Conservation (phyloP, 1,139 yeast genomes). For the Hemisphaericaspora lyxosophila region DNA sequence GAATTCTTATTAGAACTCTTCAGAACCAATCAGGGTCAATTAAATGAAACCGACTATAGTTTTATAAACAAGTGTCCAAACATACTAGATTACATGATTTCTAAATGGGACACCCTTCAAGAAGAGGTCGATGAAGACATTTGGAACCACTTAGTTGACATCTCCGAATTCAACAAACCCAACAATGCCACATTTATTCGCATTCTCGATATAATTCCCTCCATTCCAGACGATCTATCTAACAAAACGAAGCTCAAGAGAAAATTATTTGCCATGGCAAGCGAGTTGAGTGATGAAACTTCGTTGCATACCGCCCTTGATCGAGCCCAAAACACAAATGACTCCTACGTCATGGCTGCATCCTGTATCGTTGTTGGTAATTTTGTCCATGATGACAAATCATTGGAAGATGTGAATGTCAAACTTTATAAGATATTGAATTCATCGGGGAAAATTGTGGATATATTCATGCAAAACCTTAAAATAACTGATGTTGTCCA, state of each 20-base stretch:
- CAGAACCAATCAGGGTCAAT: not conserved
- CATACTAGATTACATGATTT: not conserved
- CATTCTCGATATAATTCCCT: conserved; percentile 11
- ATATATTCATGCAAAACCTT: conserved; percentile 19
- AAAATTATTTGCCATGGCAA: conserved; percentile 36
- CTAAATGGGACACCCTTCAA: conserved; percentile 5
- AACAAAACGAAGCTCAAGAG: conserved; percentile 19
- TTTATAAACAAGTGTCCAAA: conserved; percentile 6
- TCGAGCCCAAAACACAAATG: conserved; percentile 11
- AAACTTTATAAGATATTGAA: conserved; percentile 13
- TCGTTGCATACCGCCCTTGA: conserved; percentile 14
- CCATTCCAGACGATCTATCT: conserved; percentile 6
- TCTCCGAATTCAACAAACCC: conserved; percentile 21
- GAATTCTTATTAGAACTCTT: conserved; percentile 3
- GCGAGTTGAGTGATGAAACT: conserved; percentile 35
- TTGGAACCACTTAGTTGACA: conserved; percentile 15
- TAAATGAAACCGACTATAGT: conserved; percentile 4
- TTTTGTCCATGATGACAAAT: conserved; percentile 23
- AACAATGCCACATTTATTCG: conserved; percentile 10
- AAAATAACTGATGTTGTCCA: conserved; percentile 38
- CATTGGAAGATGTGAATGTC: conserved; percentile 17
- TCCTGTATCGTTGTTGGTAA: conserved; percentile 39
- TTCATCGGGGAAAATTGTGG: conserved; percentile 18
- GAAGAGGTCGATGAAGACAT: conserved; percentile 16
- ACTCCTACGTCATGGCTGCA: conserved; percentile 32